These are phyloP conservation scores for Gymnopilus dilepis DNA, from an alignment of 768 basidiomycete genomes.

Conservation along the genomic window DNA sequence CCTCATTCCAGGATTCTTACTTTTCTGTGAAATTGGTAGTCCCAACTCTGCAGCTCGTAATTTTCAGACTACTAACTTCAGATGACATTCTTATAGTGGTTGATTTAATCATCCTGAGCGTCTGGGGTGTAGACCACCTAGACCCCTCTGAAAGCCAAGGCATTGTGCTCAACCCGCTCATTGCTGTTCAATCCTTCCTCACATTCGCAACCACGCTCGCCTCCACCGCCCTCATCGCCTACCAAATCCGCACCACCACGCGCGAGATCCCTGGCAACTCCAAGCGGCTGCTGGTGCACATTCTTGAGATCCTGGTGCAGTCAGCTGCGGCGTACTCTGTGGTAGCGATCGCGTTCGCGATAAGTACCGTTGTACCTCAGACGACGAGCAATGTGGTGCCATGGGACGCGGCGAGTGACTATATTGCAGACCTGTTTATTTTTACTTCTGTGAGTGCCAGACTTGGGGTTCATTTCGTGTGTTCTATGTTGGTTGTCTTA, in stretches of 20 bases:
- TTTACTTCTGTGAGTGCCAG: too few relatives aligned
- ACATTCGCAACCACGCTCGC: background rate
- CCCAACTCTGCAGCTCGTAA: background rate
- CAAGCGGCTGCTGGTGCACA: too few relatives aligned
- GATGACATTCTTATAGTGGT: background rate
- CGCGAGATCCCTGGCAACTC: background rate
- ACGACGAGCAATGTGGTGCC: too few relatives aligned
- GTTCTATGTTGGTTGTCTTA: too few relatives aligned
- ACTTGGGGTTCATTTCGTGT: too few relatives aligned
- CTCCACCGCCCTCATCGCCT: conserved; percentile 2
- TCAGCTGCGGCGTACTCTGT: background rate
- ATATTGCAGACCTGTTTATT: too few relatives aligned
- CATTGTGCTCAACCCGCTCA: background rate
- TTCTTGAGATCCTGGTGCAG: background rate
- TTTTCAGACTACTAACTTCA: background rate
- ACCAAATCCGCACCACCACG: background rate
- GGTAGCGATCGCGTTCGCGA: background rate
- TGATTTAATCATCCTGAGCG: background rate
- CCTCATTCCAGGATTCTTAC: background rate
- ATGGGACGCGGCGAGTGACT: too few relatives aligned
- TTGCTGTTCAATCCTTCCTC: background rate
- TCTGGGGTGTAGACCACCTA: background rate
- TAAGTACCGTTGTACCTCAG: too few relatives aligned
- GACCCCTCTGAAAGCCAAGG: too few relatives aligned
- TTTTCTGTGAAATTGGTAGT: background rate